Percentiles rank a stretch among this genome's conserved stretches.
These are phyloP conservation scores for Multifurca ochricompacta DNA, from an alignment of 768 basidiomycete species.

Conservation along the genomic window DNA sequence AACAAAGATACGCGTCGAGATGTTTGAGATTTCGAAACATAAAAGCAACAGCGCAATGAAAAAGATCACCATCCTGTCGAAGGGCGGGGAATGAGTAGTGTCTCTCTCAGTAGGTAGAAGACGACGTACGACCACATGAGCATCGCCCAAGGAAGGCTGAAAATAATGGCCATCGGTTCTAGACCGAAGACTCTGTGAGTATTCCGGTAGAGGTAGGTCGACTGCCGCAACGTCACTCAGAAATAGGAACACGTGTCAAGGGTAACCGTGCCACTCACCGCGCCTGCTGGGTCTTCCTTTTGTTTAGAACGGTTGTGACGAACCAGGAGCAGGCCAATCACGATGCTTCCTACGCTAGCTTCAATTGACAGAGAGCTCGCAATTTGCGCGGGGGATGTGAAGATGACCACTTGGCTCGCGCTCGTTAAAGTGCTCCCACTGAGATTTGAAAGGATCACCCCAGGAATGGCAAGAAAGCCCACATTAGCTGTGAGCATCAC, in stretches of 20 bases:
- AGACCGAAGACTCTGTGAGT: constrained; percentile 34
- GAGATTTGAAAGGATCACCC: constrained; percentile 14
- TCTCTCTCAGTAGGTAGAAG: not conserved
- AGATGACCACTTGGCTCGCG: not conserved
- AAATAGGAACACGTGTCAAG: no score
- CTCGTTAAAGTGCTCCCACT: not conserved
- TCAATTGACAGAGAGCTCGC: constrained; percentile 42
- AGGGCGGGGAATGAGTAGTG: no score
- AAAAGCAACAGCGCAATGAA: constrained; percentile 9
- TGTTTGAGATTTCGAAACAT: constrained; percentile 7
- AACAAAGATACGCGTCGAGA: constrained; percentile 1
- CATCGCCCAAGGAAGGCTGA: constrained; percentile 48
- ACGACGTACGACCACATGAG: constrained; percentile 52
- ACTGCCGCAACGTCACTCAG: constrained; percentile 8
- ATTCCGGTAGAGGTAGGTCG: constrained; percentile 23
- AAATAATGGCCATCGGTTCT: constrained; percentile 45
- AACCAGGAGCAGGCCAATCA: constrained; percentile 39
- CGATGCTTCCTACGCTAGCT: constrained; percentile 40
- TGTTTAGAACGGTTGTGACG: constrained; percentile 35
- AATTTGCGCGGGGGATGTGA: constrained; percentile 38
- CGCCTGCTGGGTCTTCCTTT: constrained; percentile 24
- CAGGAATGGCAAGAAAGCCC: constrained; percentile 31
- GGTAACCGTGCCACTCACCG: not conserved
- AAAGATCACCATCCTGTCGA: constrained; percentile 12
- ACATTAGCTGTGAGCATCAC: constrained; percentile 32